A percentile compares a stretch with the other conserved stretches of the same genome.
phyloP scores from a whole-genome alignment of 208 protist genomes.

The Tritrichomonas foetus region DNA sequence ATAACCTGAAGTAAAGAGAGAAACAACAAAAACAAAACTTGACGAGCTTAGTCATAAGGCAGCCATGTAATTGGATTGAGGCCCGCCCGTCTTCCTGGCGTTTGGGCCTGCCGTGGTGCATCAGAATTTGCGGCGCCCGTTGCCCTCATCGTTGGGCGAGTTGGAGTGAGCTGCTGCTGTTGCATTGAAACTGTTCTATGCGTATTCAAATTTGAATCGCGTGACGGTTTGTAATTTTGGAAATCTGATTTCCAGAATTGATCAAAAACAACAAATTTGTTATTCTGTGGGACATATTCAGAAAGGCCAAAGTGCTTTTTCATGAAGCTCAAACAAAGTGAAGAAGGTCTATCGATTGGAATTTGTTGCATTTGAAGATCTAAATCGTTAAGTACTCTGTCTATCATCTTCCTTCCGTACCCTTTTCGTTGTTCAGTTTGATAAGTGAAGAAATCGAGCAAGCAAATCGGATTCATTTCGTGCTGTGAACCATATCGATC shows the following conservation, averaged over 20 bases:
- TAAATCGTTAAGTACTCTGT: neutral
- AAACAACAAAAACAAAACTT: too few relatives aligned
- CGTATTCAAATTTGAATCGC: too few relatives aligned
- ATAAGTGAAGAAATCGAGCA: conserved; percentile 16
- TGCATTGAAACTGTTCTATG: too few relatives aligned
- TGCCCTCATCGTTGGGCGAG: too few relatives aligned
- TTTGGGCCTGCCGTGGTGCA: neutral
- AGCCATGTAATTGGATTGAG: neutral
- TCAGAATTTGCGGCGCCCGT: too few relatives aligned
- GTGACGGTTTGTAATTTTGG: too few relatives aligned
- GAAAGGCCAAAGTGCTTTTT: conserved; percentile 1
- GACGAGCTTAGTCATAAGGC: neutral
- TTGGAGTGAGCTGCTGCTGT: too few relatives aligned
- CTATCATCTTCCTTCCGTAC: neutral
- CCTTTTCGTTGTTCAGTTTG: neutral
- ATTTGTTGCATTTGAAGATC: neutral
- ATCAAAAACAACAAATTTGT: conserved; percentile 30
- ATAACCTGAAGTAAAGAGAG: too few relatives aligned
- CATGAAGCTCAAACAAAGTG: conserved; percentile 4
- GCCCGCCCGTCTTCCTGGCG: neutral
- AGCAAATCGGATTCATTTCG: neutral
- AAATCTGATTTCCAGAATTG: too few relatives aligned
- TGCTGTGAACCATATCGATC: neutral
- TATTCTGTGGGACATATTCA: neutral
- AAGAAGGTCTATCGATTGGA: neutral